Evolutionary conservation across 176 grass and related monocot species (phyloP).

Genomic region (Microstegium vimineum): DNA sequence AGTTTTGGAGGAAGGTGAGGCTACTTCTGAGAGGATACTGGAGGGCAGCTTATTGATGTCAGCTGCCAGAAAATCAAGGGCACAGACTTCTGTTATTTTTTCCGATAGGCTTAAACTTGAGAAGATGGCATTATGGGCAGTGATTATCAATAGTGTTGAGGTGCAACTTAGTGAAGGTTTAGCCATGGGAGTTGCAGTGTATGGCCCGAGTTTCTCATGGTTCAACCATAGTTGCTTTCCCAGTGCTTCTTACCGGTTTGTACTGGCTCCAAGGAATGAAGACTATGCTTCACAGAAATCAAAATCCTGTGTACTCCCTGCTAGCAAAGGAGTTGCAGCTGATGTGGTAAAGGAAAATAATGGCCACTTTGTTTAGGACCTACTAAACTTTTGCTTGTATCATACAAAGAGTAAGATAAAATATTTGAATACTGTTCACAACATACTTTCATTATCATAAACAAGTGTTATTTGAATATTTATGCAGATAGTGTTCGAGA

Average conservation of each 20-base stretch:
- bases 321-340: conserved; percentile 26
- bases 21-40: conserved; percentile 47
- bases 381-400: conserved; percentile 19
- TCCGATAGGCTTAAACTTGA: conserved; percentile 22
- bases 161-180: conserved; percentile 57
- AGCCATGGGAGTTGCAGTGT: conserved; percentile 64
- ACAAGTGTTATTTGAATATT: not conserved
- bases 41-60: conserved; percentile 58
- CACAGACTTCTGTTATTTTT: not conserved
- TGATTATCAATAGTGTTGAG: conserved; percentile 69
- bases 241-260: conserved; percentile 65
- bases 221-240: conserved; percentile 94
- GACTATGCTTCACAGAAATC: conserved; percentile 12
- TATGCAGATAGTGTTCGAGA: too few relatives aligned
- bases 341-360: conserved; percentile 38
- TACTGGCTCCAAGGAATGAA: conserved; percentile 8
- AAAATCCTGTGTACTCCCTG: conserved; percentile 33
- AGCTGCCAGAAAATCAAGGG: conserved; percentile 37
- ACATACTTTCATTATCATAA: not conserved
- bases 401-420: not conserved
- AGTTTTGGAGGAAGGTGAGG: conserved; percentile 44
- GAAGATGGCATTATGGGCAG: conserved; percentile 57
- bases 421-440: not conserved
- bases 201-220: conserved; percentile 77
- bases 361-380: not conserved